Conservation (phyloP, 1,284 basidiomycete genomes). For the Chalciporus sp. region DNA sequence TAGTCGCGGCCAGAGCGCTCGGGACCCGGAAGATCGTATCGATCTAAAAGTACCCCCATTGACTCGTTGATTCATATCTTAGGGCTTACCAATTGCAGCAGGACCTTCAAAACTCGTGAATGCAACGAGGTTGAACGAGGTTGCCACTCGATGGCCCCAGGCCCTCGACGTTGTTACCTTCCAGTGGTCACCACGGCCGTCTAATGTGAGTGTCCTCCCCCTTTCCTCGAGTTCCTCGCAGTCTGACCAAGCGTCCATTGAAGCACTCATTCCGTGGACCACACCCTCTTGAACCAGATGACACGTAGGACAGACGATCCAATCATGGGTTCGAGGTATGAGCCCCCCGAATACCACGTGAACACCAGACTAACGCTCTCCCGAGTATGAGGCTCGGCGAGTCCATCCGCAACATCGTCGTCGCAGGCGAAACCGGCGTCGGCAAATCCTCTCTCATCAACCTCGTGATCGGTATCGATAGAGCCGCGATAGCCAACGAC, state of each 20-base stretch:
- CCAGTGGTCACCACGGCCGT: conserved; percentile 3
- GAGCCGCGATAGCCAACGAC: conserved; percentile 30
- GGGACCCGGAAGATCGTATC: conserved; percentile 17
- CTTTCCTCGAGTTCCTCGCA: background rate
- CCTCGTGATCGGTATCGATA: conserved; percentile 24
- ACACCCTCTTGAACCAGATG: background rate
- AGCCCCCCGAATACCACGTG: background rate
- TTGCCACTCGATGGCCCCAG: conserved; percentile 1
- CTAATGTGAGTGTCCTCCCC: conserved; percentile 6
- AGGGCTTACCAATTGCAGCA: conserved; percentile 28
- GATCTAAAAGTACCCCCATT: conserved; percentile 8
- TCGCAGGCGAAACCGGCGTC: conserved; percentile 34
- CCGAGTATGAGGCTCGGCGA: conserved; percentile 12
- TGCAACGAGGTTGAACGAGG: conserved; percentile 26
- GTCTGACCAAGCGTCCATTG: background rate
- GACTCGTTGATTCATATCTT: conserved; percentile 15
- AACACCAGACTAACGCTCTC: conserved; percentile 9
- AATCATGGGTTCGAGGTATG: conserved; percentile 10
- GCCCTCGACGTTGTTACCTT: conserved; percentile 8
- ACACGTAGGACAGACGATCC: conserved; percentile 7
- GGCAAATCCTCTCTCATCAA: conserved; percentile 38
- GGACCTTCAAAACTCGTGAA: conserved; percentile 12
- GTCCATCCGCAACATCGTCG: conserved; percentile 32
- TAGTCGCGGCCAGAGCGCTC: conserved; percentile 6
- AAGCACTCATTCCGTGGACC: background rate